These are phyloP conservation scores for Leccinum ponderosum DNA, from an alignment of 1,284 basidiomycete species.

Conservation along the genomic window DNA sequence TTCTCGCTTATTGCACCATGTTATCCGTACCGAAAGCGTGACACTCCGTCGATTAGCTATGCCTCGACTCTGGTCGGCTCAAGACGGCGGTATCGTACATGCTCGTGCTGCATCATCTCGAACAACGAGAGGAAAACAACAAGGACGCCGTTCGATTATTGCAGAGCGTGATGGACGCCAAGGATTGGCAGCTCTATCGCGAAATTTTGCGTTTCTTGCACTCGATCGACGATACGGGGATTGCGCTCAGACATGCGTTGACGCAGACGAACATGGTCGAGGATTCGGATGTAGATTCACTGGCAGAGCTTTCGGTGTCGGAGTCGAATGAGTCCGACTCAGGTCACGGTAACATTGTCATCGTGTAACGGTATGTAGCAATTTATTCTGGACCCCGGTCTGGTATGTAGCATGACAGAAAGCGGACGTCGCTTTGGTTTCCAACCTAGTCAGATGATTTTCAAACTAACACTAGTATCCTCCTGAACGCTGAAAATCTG, in stretches of 20 bases:
- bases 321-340: not conserved
- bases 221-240: constrained; percentile 86
- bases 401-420: not conserved
- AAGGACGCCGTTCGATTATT: constrained; percentile 80
- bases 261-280: constrained; percentile 38
- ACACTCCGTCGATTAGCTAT: constrained; percentile 51
- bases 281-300: not conserved
- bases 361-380: not conserved
- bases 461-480: no score
- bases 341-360: not conserved
- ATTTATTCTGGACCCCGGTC: not conserved
- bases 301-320: not conserved
- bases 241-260: constrained; percentile 64
- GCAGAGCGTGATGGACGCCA: constrained; percentile 66
- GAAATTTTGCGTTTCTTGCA: constrained; percentile 91
- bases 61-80: constrained; percentile 72
- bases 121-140: constrained; percentile 81
- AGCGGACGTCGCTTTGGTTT: not conserved
- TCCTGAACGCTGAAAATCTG: no score
- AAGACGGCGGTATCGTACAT: constrained; percentile 94
- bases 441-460: no score
- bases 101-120: constrained; percentile 90
- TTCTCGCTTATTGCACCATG: constrained; percentile 1
- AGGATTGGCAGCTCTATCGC: constrained; percentile 82
- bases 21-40: not conserved